Evolutionary conservation across 2,329 filamentous ascomycete species (phyloP).

Genomic region (Aspergillus quadrilineatus): DNA sequence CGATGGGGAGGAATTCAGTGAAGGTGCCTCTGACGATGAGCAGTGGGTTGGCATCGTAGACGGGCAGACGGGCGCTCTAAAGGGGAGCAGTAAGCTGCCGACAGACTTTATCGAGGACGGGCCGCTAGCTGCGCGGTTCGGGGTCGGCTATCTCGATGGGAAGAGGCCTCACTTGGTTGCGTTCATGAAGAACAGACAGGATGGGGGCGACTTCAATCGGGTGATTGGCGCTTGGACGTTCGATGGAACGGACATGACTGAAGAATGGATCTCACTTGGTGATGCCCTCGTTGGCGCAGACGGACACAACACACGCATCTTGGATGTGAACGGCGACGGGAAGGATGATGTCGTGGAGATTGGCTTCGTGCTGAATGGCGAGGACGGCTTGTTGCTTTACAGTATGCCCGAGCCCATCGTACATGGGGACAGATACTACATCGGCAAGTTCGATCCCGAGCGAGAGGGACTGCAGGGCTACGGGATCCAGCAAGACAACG

Average conservation of each 20-base stretch:
- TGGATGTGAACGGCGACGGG: conserved; percentile 9
- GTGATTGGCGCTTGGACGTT: conserved; percentile 4
- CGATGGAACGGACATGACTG: background rate
- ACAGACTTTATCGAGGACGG: conserved; percentile 8
- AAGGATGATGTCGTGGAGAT: conserved; percentile 8
- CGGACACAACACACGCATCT: conserved; percentile 8
- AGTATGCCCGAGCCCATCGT: background rate
- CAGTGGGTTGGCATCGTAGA: conserved; percentile 6
- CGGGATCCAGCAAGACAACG: conserved; percentile 9
- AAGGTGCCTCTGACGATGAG: background rate
- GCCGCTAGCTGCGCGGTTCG: conserved; percentile 1
- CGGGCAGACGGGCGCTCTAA: background rate
- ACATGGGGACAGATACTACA: conserved; percentile 10
- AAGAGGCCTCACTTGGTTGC: conserved; percentile 3
- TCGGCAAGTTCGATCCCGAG: conserved; percentile 9
- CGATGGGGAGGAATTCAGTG: background rate
- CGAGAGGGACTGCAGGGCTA: conserved; percentile 9
- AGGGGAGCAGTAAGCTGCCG: background rate
- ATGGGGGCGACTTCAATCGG: background rate
- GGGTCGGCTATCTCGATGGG: conserved; percentile 8
- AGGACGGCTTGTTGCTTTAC: conserved; percentile 1
- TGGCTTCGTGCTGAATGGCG: conserved; percentile 5
- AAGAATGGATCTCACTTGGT: background rate
- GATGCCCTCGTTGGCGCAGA: background rate
- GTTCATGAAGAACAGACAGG: conserved; percentile 4